Evolutionary conservation across 495 filamentous ascomycete genomes (phyloP), one percentile per base, ranked within the genome.

Genomic region (Xanthoparmelia taractica): DNA sequence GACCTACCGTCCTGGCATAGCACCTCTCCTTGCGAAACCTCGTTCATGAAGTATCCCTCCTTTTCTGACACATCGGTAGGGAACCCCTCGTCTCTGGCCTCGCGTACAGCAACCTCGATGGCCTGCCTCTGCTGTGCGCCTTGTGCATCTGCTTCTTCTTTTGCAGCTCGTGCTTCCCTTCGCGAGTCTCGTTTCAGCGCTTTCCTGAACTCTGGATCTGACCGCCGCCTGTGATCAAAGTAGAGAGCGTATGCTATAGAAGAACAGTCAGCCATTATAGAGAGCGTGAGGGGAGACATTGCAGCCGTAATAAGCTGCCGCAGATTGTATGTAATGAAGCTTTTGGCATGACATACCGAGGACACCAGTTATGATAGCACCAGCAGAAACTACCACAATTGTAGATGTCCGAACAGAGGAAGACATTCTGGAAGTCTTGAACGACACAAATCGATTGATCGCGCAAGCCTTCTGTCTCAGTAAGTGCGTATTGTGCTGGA

Each of bases 161-260:
- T 93, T 68, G 87, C 87, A 43, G 77, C 85, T 61, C 87, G 83
- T 41, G 84, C 89, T 72, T 90, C 82, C 64, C 82, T 80, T 71
- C 88, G 87, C 71, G 90, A 88, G 73, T 92, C 88, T 66, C 88
- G 84, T 73, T 92, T 91, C 72, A 98, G 72, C 63, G 84, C 77
- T 75, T 88, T 90, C 70, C 94, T 83, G 82, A 97, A 97, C 29
- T 89, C 85, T 63, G 90, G 84, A 70, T 96, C 86, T 72, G 84
- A 87, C 68, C 94, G 89, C 68, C 94, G 85, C 74, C 87, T 87
- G 78, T 97, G 86, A 78, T 98, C 94, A 71, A 98, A 98, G 80
- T 96, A 98, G 63, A 90, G 76, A 61, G 91, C 95, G 72, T 97
- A 87, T 70, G 82, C 83, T 84, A 58, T 31, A 65, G n/a, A 34